Base-by-base conservation (phyloP, 257 asterid genomes). In the Osmanthus fragrans region DNA sequence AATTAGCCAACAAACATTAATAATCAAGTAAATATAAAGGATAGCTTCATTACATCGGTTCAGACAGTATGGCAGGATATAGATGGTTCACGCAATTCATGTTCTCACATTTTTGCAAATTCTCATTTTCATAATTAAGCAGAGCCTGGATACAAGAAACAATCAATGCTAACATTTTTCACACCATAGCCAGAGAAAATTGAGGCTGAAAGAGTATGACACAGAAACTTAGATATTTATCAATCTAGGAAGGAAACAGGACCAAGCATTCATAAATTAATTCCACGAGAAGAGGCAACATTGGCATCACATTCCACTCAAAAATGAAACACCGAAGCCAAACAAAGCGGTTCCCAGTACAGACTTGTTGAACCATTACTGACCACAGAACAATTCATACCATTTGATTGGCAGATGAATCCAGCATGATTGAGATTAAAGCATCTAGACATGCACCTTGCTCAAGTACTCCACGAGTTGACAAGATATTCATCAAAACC, bases 401-500 rank as follows among this genome's bases (percentile, higher is more conserved):
- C 95, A 87, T 87, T 84, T 92, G 97, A 83, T 92, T 94, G 86
- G 95, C 90, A 58, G 99, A 91, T 32, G 98, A 93, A 88, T 95
- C 99, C 84, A 93, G 87, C 99, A 95, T 88, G 25, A 91, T 89
- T 51, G 99, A 90, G 76, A 95, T 92, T 71, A 95, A 84, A 66
- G 96, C 97, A 81, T 95, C 98, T 12, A 95, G 88, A 85, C 98
- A 93, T 37, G 98, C 97, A 73, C 99, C 97, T 87, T 93, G 99
- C 88, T 89, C 97, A 72, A 93, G 90, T 76, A 91, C 96, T 72
- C 98, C 97, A 76, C 94, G 97, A 73, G 90, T 89, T 69, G 97
- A 89, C 75, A 93, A 72, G 67, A 93, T 89, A 82, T 89, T 90
- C 99, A 93, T 95, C 83, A 95, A 80, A 40, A 93, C 99, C 98